These are phyloP conservation scores for Clarireedia paspali DNA, from an alignment of 2,329 filamentous ascomycete species.

Conservation along the genomic window DNA sequence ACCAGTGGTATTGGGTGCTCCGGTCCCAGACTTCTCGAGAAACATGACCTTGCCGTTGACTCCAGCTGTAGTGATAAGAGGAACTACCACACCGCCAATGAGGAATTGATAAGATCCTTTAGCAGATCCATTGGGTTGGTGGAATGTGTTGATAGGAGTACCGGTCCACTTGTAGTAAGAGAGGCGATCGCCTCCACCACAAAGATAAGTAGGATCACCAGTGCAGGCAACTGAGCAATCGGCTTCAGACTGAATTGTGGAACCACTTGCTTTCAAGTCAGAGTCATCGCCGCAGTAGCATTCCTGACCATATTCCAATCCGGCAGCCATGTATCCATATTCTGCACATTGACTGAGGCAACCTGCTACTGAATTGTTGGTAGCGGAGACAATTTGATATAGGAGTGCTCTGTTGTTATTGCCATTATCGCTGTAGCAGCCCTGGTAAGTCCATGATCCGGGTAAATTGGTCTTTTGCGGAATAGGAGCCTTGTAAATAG, in stretches of 20 bases:
- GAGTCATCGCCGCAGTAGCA: slow-evolving; percentile 37
- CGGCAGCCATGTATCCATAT: slow-evolving; percentile 51
- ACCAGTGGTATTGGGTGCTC: slow-evolving; percentile 51
- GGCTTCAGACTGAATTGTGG: slow-evolving; percentile 29
- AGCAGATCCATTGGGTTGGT: slow-evolving; percentile 41
- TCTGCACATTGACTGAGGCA: slow-evolving; percentile 46
- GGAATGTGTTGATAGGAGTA: slow-evolving; percentile 48
- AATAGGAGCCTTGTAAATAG: slow-evolving; percentile 4
- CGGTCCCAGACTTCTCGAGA: slow-evolving; percentile 52
- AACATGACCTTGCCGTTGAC: slow-evolving; percentile 55
- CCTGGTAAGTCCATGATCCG: slow-evolving; percentile 20
- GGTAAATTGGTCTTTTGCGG: slow-evolving; percentile 14
- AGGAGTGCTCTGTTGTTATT: slow-evolving; percentile 39
- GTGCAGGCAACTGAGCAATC: slow-evolving; percentile 22
- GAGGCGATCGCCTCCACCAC: slow-evolving; percentile 28
- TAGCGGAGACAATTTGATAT: slow-evolving; percentile 44
- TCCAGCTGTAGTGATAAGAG: slow-evolving; percentile 49
- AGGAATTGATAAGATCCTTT: slow-evolving; percentile 55
- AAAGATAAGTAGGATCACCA: slow-evolving; percentile 28
- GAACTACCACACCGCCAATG: slow-evolving; percentile 52
- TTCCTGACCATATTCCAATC: slow-evolving; percentile 52
- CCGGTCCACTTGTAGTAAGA: slow-evolving; percentile 27
- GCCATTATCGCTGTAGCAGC: slow-evolving; percentile 22
- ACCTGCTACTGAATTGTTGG: slow-evolving; percentile 43
- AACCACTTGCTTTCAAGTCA: slow-evolving; percentile 15